Evolutionary conservation across 2,329 filamentous ascomycete species (phyloP).

Genomic region (Tolypocladium amazonense): DNA sequence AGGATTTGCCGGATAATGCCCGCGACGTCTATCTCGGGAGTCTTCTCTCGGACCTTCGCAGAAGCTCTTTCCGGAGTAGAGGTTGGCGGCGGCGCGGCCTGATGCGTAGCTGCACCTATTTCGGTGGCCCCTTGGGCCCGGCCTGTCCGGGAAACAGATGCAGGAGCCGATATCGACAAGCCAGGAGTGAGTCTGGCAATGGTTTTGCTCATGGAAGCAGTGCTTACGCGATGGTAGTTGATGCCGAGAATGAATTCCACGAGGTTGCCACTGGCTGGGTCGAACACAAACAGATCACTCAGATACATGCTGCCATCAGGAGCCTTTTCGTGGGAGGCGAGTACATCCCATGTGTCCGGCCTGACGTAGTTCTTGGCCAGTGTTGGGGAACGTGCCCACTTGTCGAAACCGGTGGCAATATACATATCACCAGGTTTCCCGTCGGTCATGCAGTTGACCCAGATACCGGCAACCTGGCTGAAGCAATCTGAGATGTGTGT

Average conservation of each 20-base stretch:
- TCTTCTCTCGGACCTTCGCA: background rate
- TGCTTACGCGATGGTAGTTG: background rate
- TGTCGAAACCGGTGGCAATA: background rate
- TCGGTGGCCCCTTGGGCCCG: background rate
- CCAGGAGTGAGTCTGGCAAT: background rate
- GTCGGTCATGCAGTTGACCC: background rate
- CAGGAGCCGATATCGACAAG: background rate
- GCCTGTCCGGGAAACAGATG: background rate
- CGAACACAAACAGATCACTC: background rate
- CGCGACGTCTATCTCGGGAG: background rate
- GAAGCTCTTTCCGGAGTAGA: background rate
- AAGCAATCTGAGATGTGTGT: background rate
- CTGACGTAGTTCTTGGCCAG: background rate
- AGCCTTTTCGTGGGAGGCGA: background rate
- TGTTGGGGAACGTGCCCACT: background rate
- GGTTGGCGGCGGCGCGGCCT: background rate
- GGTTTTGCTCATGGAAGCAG: background rate
- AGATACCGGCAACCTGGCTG: background rate
- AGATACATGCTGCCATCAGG: background rate
- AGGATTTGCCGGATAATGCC: background rate
- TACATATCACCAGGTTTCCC: background rate
- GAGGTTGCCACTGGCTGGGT: background rate
- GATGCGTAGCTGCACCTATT: background rate
- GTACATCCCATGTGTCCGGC: background rate
- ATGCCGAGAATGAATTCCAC: background rate